These are phyloP conservation scores for Populus hybrid DNA, from an alignment of 441 rosid species.

Conservation along the genomic window DNA sequence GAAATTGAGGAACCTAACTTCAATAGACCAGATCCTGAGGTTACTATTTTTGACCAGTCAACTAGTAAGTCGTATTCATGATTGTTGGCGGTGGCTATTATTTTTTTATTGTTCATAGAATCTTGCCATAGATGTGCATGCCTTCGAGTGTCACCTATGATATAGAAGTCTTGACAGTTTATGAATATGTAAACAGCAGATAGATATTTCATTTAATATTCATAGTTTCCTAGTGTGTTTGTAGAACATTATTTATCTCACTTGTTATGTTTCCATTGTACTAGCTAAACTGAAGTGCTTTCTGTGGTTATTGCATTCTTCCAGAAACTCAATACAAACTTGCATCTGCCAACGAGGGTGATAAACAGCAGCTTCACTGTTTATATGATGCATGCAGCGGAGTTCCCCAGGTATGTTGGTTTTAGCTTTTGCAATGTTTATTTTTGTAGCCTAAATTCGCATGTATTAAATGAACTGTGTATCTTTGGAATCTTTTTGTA, in stretches of 20 bases:
- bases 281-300: slow-evolving; percentile 7
- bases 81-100: neutral
- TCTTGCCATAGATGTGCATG: neutral
- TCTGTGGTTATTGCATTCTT: slow-evolving; percentile 4
- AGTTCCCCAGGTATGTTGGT: slow-evolving; percentile 39
- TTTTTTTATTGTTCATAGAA: neutral
- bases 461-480: neutral
- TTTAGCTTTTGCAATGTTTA: slow-evolving; percentile 11
- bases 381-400: slow-evolving; percentile 58
- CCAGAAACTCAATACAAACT: slow-evolving; percentile 47
- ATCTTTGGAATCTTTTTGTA: neutral
- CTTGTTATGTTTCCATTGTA: neutral
- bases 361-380: slow-evolving; percentile 47
- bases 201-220: neutral
- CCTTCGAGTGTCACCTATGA: neutral
- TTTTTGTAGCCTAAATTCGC: slow-evolving; percentile 2
- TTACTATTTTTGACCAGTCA: slow-evolving; percentile 39
- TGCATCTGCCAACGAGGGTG: slow-evolving; percentile 43
- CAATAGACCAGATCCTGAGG: slow-evolving; percentile 36
- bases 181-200: neutral
- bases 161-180: neutral
- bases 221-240: neutral
- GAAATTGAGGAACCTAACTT: slow-evolving; percentile 57
- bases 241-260: neutral
- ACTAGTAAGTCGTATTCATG: slow-evolving; percentile 35